Percentiles rank a stretch among this genome's conserved stretches.
These are phyloP conservation scores for Penicillium sp. DNA, from an alignment of 2,329 filamentous ascomycete species.

Conservation along the genomic window DNA sequence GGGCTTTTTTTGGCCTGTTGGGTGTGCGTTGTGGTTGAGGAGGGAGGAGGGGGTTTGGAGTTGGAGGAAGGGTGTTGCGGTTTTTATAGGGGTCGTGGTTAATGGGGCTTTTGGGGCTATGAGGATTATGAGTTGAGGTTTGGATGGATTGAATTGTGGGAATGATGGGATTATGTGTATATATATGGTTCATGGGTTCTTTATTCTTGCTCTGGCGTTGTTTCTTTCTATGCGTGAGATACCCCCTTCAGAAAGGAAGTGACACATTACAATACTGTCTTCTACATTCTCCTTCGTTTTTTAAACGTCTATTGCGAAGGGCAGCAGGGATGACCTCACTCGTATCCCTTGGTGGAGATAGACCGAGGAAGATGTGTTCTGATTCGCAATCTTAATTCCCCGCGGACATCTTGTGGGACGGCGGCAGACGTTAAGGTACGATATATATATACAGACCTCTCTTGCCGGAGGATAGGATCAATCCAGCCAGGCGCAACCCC, in stretches of 20 bases:
- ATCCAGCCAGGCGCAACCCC: no score
- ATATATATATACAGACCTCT: no score
- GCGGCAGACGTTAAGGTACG: no score
- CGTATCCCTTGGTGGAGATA: no score
- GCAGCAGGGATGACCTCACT: no score
- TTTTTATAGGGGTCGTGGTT: slow-evolving; percentile 79
- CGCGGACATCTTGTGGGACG: not conserved
- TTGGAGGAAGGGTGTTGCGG: slow-evolving; percentile 79
- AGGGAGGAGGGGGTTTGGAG: slow-evolving; percentile 87
- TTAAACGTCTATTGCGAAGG: not conserved
- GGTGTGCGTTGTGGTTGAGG: slow-evolving; percentile 80
- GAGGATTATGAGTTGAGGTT: slow-evolving; percentile 49
- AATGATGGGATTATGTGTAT: not conserved
- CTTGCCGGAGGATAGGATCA: no score
- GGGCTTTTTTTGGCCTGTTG: slow-evolving; percentile 94
- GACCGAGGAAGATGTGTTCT: no score
- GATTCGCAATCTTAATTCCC: no score
- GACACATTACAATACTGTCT: not conserved
- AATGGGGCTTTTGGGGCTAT: slow-evolving; percentile 76
- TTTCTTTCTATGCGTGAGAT: slow-evolving; percentile 21
- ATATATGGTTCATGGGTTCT: not conserved
- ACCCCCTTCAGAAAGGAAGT: slow-evolving; percentile 14
- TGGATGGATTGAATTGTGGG: not conserved
- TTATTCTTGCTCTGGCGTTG: not conserved
- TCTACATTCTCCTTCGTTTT: not conserved